Evolutionary conservation across 345 rosid genomes (phyloP), one percentile per base, ranked within the genome.

Genomic region (Pistacia integerrima): DNA sequence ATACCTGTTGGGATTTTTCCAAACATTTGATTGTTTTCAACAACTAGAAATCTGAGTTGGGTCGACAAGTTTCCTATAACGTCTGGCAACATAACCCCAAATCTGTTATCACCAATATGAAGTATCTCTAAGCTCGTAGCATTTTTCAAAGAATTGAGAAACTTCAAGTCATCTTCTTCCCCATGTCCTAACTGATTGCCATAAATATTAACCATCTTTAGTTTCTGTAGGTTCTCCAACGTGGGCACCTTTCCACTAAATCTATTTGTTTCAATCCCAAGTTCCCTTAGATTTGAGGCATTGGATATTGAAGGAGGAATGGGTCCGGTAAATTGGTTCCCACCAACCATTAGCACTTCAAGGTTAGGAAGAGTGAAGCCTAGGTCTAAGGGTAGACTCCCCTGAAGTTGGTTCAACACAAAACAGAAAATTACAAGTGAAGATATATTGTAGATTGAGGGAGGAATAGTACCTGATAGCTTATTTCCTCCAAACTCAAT

Each of bases 301-400:
- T 85, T 85, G 54, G 80, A 69, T 38, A 82, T 11, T 4, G 87
- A 79, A 2, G 3, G n/a, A 5, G 81, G 80, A 35, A 85, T 51
- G 1, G 44, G n/a, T 2, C 86, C 84, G 1, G 25, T 48, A 28
- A 83, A 56, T 2, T 63, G 10, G 38, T 82, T 82, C 0, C 0
- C 0, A 44, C 0, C 5, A n/a, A 82, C 0, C 4, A 10, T 64
- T 64, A 64, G 3, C 0, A 1, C 1, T 64, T 64, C 69, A 18
- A 64, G 69, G 1, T 72, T 71, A 9, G 80, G 84, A 22, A 73
- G 82, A 13, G 70, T 64, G 48, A 54, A 22, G 66, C 76, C 78
- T 11, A 81, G 18, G n/a, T 59, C 63, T 59, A 12, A 11, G 11
- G 64, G 64, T 11, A 60, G 64, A 25, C 64, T 60, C 30, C 69